Evolutionary conservation across 306 rosid genomes (phyloP).

Genomic region (Rubus idaeus): DNA sequence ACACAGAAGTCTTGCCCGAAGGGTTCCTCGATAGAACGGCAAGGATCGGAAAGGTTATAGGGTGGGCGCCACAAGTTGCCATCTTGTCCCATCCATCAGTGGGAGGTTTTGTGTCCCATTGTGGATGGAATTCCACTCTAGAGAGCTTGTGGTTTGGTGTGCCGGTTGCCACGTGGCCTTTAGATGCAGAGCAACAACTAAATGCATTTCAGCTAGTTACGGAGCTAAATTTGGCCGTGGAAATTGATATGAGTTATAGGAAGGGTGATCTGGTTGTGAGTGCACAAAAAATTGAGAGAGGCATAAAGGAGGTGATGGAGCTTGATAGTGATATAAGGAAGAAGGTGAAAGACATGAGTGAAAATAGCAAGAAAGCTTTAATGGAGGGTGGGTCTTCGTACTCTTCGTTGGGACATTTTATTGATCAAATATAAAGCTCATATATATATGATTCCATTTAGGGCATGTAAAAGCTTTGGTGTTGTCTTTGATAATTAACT

Average conservation of each 20-base stretch:
- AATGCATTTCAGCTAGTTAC: constrained; percentile 23
- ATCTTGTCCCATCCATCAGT: constrained; percentile 17
- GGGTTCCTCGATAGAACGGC: constrained; percentile 15
- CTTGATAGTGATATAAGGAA: constrained; percentile 2
- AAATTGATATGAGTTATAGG: constrained; percentile 17
- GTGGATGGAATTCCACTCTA: constrained; percentile 29
- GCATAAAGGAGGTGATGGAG: constrained; percentile 24
- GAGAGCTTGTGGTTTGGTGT: constrained; percentile 28
- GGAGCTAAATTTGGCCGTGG: constrained; percentile 17
- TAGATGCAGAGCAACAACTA: constrained; percentile 19
- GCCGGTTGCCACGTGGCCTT: constrained; percentile 26
- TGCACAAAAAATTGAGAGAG: constrained; percentile 21
- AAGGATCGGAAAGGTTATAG: constrained; percentile 12
- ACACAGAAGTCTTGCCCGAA: background rate
- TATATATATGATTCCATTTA: no score
- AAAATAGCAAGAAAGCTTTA: constrained; percentile 12
- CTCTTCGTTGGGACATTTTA: background rate
- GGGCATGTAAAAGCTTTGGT: no score
- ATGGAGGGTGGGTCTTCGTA: constrained; percentile 23
- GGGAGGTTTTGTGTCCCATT: constrained; percentile 26
- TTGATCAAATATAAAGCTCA: background rate
- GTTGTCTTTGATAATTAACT: no score
- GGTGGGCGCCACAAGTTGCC: constrained; percentile 34
- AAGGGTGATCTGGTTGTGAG: background rate
- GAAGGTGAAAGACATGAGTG: constrained; percentile 17